phyloP scores from a whole-genome alignment of 2,329 filamentous ascomycete genomes.

The Phialocephala subalpina region DNA sequence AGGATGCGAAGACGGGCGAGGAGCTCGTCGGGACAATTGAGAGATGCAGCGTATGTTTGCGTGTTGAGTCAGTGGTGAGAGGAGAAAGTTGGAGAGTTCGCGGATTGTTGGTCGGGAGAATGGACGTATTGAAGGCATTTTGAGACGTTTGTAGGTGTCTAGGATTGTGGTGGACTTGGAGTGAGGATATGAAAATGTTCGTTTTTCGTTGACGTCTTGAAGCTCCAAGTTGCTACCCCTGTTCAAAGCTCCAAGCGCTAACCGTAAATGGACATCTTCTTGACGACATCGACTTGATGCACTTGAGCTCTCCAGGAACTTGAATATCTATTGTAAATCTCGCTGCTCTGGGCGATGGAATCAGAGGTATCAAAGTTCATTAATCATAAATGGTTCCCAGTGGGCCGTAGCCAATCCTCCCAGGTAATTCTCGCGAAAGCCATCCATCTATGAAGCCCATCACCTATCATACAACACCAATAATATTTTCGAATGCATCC shows the following conservation, averaged over 20 bases:
- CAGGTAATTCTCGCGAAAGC: slow-evolving; percentile 13
- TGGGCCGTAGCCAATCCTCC: not conserved
- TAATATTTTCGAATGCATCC: too few species aligned
- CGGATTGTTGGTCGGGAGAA: slow-evolving; percentile 37
- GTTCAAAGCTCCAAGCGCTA: slow-evolving; percentile 2
- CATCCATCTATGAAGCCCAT: slow-evolving; percentile 9
- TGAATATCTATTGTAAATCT: too few species aligned
- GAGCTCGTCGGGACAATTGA: slow-evolving; percentile 15
- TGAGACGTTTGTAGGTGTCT: not conserved
- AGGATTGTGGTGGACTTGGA: not conserved
- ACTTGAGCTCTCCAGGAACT: not conserved
- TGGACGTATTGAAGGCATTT: slow-evolving; percentile 34
- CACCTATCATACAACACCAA: slow-evolving; percentile 7
- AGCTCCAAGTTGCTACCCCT: slow-evolving; percentile 7
- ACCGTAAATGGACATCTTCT: not conserved
- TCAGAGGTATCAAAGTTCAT: not conserved
- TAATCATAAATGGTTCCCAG: not conserved
- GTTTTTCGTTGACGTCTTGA: slow-evolving; percentile 1
- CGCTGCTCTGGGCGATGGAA: not conserved
- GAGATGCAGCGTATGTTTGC: slow-evolving; percentile 20
- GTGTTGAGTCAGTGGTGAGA: slow-evolving; percentile 27
- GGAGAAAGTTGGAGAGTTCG: slow-evolving; percentile 37
- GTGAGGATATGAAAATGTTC: not conserved
- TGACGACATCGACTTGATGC: not conserved
- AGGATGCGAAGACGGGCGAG: slow-evolving; percentile 1